Conservation (phyloP, 139 green algal species). For the Astrephomene gubernaculifera region DNA sequence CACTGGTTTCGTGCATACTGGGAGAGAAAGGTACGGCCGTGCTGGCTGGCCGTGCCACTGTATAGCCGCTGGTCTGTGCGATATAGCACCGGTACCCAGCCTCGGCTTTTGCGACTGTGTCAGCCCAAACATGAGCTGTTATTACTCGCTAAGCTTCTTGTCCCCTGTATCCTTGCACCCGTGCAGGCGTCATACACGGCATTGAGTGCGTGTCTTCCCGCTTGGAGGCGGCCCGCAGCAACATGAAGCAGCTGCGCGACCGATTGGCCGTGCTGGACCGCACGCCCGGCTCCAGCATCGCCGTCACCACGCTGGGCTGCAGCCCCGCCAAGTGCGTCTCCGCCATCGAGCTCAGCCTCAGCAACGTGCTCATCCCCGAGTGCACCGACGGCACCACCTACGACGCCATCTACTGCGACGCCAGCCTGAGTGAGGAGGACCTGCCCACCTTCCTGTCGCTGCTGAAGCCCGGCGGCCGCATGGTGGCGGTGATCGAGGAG, state of each 20-base stretch:
- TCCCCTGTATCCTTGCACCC: no score
- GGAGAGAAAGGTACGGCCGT: conserved; percentile 47
- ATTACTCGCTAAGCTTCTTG: no score
- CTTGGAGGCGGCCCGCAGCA: conserved; percentile 60
- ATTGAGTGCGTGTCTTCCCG: conserved; percentile 67
- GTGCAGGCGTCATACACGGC: conserved; percentile 50
- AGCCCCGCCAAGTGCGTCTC: conserved; percentile 42
- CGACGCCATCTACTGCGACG: conserved; percentile 72
- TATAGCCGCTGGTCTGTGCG: no score
- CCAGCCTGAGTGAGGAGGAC: conserved; percentile 65
- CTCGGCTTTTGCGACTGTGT: no score
- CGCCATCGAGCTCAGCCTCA: conserved; percentile 47
- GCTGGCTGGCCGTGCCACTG: no score
- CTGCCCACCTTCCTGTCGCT: conserved; percentile 70
- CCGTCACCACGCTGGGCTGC: conserved; percentile 41
- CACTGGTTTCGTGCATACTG: conserved; percentile 66
- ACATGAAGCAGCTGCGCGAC: conserved; percentile 60
- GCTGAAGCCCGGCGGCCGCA: conserved; percentile 63
- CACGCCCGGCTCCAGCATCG: conserved; percentile 31
- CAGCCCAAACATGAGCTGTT: no score
- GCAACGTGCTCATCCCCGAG: conserved; percentile 74
- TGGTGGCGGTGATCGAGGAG: conserved; percentile 71
- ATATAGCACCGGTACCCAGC: no score
- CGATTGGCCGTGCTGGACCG: conserved; percentile 48
- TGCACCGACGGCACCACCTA: conserved; percentile 66